These are phyloP conservation scores for Remersonia thermophila DNA, from an alignment of 2,329 filamentous ascomycete genomes.

Conservation along the genomic window DNA sequence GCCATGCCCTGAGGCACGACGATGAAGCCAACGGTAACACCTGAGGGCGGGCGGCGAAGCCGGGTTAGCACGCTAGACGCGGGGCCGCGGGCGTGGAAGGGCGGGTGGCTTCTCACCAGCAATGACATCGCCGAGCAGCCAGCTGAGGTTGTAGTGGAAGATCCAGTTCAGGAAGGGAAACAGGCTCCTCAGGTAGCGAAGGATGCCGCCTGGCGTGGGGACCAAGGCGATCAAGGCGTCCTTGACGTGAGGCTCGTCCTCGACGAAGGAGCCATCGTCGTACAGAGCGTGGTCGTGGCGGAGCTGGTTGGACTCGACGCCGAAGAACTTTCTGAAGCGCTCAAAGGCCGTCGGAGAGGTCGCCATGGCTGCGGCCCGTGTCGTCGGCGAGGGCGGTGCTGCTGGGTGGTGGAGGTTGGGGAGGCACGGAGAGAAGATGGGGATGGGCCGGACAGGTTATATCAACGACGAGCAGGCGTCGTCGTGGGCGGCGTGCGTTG, in stretches of 20 bases:
- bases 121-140: slow-evolving; percentile 61
- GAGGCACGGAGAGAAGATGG: not conserved
- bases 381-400: not conserved
- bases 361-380: slow-evolving; percentile 9
- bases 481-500: not conserved
- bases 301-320: slow-evolving; percentile 13
- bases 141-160: slow-evolving; percentile 55
- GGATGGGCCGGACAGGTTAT: not conserved
- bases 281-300: slow-evolving; percentile 12
- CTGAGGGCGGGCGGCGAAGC: no score
- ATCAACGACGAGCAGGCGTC: not conserved
- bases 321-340: slow-evolving; percentile 16
- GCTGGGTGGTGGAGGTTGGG: slow-evolving; percentile 2
- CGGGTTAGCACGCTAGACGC: slow-evolving; percentile 8
- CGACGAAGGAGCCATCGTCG: slow-evolving; percentile 14
- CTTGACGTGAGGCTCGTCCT: slow-evolving; percentile 13
- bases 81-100: no score
- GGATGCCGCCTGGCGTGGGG: slow-evolving; percentile 10
- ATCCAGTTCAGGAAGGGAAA: slow-evolving; percentile 18
- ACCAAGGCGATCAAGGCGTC: slow-evolving; percentile 10
- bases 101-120: slow-evolving; percentile 38
- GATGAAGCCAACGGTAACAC: slow-evolving; percentile 51
- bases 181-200: slow-evolving; percentile 12
- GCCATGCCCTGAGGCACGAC: slow-evolving; percentile 54
- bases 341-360: slow-evolving; percentile 5